These are phyloP conservation scores for Cladosporium sp. DNA, from an alignment of 2,329 filamentous ascomycete species.

Conservation along the genomic window DNA sequence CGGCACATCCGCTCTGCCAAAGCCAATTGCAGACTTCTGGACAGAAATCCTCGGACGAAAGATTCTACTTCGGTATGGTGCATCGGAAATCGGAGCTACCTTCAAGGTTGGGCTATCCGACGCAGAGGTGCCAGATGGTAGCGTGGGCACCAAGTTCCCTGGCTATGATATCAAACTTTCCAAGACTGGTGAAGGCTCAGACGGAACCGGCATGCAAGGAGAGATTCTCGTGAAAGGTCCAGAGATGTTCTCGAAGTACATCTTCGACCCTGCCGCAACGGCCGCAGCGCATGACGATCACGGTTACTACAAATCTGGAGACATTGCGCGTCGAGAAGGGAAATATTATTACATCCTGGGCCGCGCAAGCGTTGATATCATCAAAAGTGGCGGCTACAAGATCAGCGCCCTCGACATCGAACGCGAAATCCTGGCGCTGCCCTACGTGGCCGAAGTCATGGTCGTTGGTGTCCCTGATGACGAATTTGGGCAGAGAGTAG, in stretches of 20 bases:
- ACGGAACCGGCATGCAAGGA: conserved; percentile 33
- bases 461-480: conserved; percentile 52
- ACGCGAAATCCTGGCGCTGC: conserved; percentile 47
- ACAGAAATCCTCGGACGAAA: conserved; percentile 39
- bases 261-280: conserved; percentile 29
- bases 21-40: conserved; percentile 51
- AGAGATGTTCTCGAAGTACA: conserved; percentile 33
- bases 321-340: conserved; percentile 36
- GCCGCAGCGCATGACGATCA: conserved; percentile 26
- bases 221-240: conserved; percentile 42
- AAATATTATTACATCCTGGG: conserved; percentile 52
- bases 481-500: conserved; percentile 54
- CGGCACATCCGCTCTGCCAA: conserved; percentile 47
- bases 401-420: conserved; percentile 54
- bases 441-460: conserved; percentile 49
- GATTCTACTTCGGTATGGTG: conserved; percentile 47
- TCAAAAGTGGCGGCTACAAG: conserved; percentile 55
- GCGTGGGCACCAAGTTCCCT: conserved; percentile 46
- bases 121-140: conserved; percentile 38
- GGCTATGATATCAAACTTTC: conserved; percentile 44
- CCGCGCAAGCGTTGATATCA: conserved; percentile 50
- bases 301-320: conserved; percentile 32
- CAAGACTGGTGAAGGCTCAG: conserved; percentile 33
- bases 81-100: conserved; percentile 49
- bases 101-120: conserved; percentile 42